Conservation (phyloP, 768 basidiomycete species). For the Udeniomyces megalosporus region DNA sequence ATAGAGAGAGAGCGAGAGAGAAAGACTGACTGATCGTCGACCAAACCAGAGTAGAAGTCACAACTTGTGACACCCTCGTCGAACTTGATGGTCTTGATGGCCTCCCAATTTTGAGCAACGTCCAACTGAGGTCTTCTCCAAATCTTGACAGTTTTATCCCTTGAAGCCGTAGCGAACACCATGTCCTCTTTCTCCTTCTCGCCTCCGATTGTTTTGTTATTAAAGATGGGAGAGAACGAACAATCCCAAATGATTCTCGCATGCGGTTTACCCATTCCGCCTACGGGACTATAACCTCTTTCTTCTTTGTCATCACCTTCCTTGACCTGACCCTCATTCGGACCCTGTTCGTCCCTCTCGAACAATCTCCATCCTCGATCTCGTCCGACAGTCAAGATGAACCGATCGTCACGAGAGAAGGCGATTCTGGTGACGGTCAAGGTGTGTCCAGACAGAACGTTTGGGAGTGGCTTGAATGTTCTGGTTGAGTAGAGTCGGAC, state of each 20-base stretch:
- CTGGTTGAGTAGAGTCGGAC: constrained; percentile 63
- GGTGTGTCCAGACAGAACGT: constrained; percentile 62
- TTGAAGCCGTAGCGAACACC: constrained; percentile 78
- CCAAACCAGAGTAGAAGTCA: constrained; percentile 42
- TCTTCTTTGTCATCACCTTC: not conserved
- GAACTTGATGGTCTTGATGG: constrained; percentile 47
- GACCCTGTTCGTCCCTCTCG: constrained; percentile 33
- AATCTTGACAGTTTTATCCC: constrained; percentile 87
- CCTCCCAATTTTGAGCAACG: constrained; percentile 37
- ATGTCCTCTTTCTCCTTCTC: constrained; percentile 46
- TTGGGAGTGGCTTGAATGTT: constrained; percentile 53
- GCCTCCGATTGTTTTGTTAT: too few relatives aligned
- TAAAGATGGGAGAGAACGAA: constrained; percentile 46
- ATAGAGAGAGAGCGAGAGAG: constrained; percentile 9
- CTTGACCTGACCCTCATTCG: constrained; percentile 27
- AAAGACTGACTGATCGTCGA: constrained; percentile 33
- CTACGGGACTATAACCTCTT: constrained; percentile 9
- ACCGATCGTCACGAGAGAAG: constrained; percentile 71
- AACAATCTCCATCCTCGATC: constrained; percentile 86
- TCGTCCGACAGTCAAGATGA: constrained; percentile 68
- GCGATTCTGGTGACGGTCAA: constrained; percentile 79
- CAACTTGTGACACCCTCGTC: constrained; percentile 64
- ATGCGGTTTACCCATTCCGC: constrained; percentile 49
- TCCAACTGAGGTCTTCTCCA: constrained; percentile 41
- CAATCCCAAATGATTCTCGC: constrained; percentile 92